Evolutionary conservation across 2,329 filamentous ascomycete species (phyloP), one percentile per base, ranked within the genome.

Genomic region (Dactylellina sp.): DNA sequence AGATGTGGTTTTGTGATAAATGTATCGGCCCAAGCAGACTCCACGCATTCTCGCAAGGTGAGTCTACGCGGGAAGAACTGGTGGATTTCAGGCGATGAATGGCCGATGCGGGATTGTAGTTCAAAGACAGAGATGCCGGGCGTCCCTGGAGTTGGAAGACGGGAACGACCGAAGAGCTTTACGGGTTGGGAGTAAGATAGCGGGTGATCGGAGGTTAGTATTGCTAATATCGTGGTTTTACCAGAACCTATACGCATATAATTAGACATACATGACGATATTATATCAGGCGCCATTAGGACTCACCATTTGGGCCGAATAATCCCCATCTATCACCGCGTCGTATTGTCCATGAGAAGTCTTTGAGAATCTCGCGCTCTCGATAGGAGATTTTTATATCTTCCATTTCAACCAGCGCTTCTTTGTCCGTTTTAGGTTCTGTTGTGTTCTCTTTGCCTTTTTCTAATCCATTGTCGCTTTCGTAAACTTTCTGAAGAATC

Each of bases 131-230:
- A 96, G 35, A 98, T 88, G 0, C 92, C 93, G 0, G 86, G 86
- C 61, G 87, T 80, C 0, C 90, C 91, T 0, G 87, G 86, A 63
- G 90, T 87, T 0, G 94, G 93, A 0, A 97, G 84, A 18, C 95
- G 88, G 62, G 89, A 90, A 20, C 88, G 88, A 0, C 93, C 92
- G 80, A 99, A 98, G 12, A 97, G 85, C 77, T 87, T 89, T 74
- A 99, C 89, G 0, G 94, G 93, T 22, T 93, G 87, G 0, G 91
- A 92, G 80, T 98, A 99, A 0, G 93, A 89, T 81, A 98, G 94
- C 0, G 95, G 95, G 78, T 99, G 95, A 79, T 99, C 95, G 0
- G 94, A 98, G 71, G 92, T 96, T 71, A 99, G 91, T 4, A 99
- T 85, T 3, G 93, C 95, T 25, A 98, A 86, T 40, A 99, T 86